phyloP scores from a whole-genome alignment of 805 yeast species.

The Monosporozyma siamensis region DNA sequence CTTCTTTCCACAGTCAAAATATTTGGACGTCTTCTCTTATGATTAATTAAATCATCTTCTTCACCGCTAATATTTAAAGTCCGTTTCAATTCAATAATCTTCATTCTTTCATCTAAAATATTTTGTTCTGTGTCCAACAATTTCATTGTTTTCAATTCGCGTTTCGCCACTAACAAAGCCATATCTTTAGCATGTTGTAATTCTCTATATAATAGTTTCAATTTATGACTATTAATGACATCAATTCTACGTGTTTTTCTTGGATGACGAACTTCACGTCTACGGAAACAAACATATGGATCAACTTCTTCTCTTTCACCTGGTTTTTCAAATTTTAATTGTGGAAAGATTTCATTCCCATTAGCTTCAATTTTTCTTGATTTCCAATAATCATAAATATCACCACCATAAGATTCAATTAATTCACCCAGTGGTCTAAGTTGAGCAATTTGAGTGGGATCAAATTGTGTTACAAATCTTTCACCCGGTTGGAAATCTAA shows the following conservation, averaged over 20 bases:
- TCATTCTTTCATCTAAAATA: slow-evolving; percentile 63
- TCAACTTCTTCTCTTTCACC: slow-evolving; percentile 85
- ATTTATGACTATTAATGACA: slow-evolving; percentile 75
- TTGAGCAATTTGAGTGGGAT: slow-evolving; percentile 29
- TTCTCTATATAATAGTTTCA: slow-evolving; percentile 64
- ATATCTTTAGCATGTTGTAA: slow-evolving; percentile 67
- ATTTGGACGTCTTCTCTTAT: slow-evolving; percentile 47
- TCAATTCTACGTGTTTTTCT: slow-evolving; percentile 95
- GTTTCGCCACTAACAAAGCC: slow-evolving; percentile 57
- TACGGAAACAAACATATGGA: slow-evolving; percentile 91
- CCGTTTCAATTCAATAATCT: slow-evolving; percentile 66
- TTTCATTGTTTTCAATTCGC: slow-evolving; percentile 41
- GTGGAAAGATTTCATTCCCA: slow-evolving; percentile 67
- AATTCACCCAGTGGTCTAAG: slow-evolving; percentile 41
- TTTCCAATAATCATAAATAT: slow-evolving; percentile 76
- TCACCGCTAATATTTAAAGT: slow-evolving; percentile 69
- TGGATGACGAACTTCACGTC: slow-evolving; percentile 90
- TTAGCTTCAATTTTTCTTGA: slow-evolving; percentile 55
- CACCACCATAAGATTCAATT: slow-evolving; percentile 51
- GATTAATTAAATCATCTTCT: slow-evolving; percentile 73
- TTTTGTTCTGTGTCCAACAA: slow-evolving; percentile 52
- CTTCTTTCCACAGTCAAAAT: slow-evolving; percentile 18
- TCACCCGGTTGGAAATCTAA: slow-evolving; percentile 34
- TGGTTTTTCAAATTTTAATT: slow-evolving; percentile 75
- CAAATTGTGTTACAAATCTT: slow-evolving; percentile 50